phyloP scores from a whole-genome alignment of 108 stramenopile genomes.

The Conticribra guillardii region DNA sequence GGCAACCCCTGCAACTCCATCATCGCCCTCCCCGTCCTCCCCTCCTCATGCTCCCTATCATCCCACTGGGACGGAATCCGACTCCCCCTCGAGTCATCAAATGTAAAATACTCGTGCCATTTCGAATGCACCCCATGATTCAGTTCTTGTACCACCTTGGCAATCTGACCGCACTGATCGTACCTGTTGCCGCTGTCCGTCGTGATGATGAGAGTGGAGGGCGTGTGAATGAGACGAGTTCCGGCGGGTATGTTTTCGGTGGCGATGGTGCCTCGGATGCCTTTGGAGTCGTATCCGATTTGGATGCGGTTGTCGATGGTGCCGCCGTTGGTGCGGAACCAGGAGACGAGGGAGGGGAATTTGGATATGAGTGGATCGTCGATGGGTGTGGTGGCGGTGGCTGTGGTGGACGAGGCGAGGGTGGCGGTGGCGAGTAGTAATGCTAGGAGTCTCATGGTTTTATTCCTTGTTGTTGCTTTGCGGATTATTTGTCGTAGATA shows the following conservation, averaged over 20 bases:
- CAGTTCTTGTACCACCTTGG: conserved; percentile 23
- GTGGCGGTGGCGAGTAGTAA: too few species aligned
- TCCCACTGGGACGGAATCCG: conserved; percentile 44
- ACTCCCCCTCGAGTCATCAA: conserved; percentile 36
- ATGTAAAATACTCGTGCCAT: conserved; percentile 45
- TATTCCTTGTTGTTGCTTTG: too few species aligned
- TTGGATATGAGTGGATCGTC: conserved; percentile 38
- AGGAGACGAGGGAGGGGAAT: conserved; percentile 37
- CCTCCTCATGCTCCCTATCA: not conserved
- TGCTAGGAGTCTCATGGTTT: too few species aligned
- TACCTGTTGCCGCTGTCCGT: not conserved
- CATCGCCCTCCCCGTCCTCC: conserved; percentile 10
- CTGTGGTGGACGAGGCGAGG: not conserved
- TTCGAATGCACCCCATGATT: conserved; percentile 29
- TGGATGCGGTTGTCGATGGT: conserved; percentile 40
- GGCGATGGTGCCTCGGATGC: conserved; percentile 48
- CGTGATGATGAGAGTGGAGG: conserved; percentile 18
- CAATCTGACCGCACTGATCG: conserved; percentile 22
- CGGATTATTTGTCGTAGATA: too few species aligned
- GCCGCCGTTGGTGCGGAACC: conserved; percentile 44
- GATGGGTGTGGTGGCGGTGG: not conserved
- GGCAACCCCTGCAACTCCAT: conserved; percentile 45
- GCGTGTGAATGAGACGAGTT: conserved; percentile 43
- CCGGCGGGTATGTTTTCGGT: conserved; percentile 29
- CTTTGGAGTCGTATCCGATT: conserved; percentile 36